phyloP scores from a whole-genome alignment of 208 protist genomes.

The Tetramitus jugosus region DNA sequence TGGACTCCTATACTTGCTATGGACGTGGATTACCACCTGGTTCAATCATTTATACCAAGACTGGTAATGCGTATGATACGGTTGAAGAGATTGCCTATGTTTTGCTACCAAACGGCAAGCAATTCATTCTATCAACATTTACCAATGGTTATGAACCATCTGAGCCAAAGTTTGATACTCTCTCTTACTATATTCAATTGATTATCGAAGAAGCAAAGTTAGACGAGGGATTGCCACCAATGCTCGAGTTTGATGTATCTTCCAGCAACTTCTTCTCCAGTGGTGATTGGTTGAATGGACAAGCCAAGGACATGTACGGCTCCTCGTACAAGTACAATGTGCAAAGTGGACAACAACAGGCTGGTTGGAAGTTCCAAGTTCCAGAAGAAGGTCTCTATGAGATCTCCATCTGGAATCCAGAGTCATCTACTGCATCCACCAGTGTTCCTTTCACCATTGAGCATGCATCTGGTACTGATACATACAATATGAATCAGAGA shows the following conservation, averaged over 20 bases:
- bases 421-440: neutral
- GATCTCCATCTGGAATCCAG: neutral
- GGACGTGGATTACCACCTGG: neutral
- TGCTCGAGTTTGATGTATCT: neutral
- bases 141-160: conserved; percentile 26
- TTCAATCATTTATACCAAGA: conserved; percentile 22
- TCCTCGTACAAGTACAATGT: conserved; percentile 12
- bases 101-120: conserved; percentile 12
- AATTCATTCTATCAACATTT: conserved; percentile 15
- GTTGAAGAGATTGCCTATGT: conserved; percentile 24
- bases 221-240: neutral
- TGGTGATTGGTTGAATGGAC: conserved; percentile 2
- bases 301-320: neutral
- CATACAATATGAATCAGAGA: too few species aligned
- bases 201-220: neutral
- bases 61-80: conserved; percentile 24
- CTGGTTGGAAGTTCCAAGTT: conserved; percentile 16
- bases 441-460: neutral
- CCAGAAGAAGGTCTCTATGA: conserved; percentile 26
- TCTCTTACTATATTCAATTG: neutral
- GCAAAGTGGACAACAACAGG: neutral
- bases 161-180: neutral
- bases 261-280: neutral
- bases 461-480: too few species aligned
- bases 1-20: neutral